Evolutionary conservation across 2,329 filamentous ascomycete species (phyloP), one percentile per base, ranked within the genome.

Genomic region (Botrytis paeoniae): DNA sequence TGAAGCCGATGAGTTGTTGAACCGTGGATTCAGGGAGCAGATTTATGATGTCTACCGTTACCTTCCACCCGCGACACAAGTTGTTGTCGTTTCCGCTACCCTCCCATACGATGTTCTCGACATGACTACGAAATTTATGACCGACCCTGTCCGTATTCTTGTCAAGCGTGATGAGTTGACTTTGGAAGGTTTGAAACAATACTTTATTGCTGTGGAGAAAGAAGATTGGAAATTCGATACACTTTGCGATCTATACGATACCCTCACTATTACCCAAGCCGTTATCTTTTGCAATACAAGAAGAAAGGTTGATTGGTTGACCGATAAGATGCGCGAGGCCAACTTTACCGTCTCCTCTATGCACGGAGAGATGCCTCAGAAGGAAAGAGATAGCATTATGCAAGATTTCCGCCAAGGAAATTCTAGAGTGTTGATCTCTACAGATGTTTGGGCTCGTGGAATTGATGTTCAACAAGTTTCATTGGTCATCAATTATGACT

Each of bases 61-160:
- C 81, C 91, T 99, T 0, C 96, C 96, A 25, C 96, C 95, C 39
- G 94, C 95, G 8, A 99, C 96, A 1, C 96, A 99, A 83, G 96
- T 98, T n/a, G 96, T 98, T 4, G 94, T 99, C 41, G 94, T 99
- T 78, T 97, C 94, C 71, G 96, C 96, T 76, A 99, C 96, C 6
- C 91, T 99, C 48, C 96, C 96, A 63, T 97, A 98, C 86, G 96
- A 99, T 81, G 96, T 99, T 32, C 89, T 99, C 70, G 95, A 98
- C 83, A 97, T 99, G 93, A 99, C 96, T 45, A 98, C 95, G 78
- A 98, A 98, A 84, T 99, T 99, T 88, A 99, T 99, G 96, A 97
- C 94, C 39, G 95, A 98, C 80, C 95, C 95, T 0, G 95, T 98
- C 63, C 92, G 95, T 77, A 97, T 98, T 80, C 88, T 98, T 39